Evolutionary conservation across 2,329 filamentous ascomycete genomes (phyloP), one percentile per base, ranked within the genome.

Genomic region (Trichophyton simii): DNA sequence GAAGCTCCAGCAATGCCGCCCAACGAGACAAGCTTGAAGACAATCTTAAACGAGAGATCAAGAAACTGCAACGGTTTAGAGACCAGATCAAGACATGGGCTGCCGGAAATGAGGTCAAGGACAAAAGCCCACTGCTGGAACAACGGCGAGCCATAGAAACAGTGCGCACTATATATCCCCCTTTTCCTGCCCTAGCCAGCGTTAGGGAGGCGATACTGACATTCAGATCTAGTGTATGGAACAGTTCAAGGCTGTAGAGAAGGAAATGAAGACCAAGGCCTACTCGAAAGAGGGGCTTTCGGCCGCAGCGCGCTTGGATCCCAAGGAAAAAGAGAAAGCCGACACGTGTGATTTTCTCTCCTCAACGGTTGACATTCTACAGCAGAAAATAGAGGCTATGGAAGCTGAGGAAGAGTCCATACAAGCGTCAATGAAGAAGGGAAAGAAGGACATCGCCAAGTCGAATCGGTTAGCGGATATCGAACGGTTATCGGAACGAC

Each of bases 11-110:
- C 71, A 97, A 96, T 78, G 84, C 88, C 61, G 90, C 94, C 64
- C 94, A 97, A 77, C 96, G 96, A 75, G 94, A 97, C 78, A 99
- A 97, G 80, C 84, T 95, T 59, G 94, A 99, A 76, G 94, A 99
- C 78, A 90, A 94, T 73, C 82, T 99, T 68, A 99, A 99, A 80
- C 90, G 94, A 73, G 94, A 99, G 79, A 97, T 97, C 83, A 99
- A 99, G 86, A 99, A 99, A 82, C 85, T 99, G 62, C 94, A 99
- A 77, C 84, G 94, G 70, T 87, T 94, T 75, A 88, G 94, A 72
- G 94, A 99, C 76, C 94, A 97, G 80, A 97, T 99, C 80, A 99
- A 99, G 80, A 95, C 92, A 82, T 99, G 94, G 94, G 91, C 92
- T 2, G 89, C 91, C 62, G 91, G 89, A 77, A 96, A 96, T 80